Conservation (phyloP, 2,329 filamentous ascomycete species). For the Colletotrichum cereale region DNA sequence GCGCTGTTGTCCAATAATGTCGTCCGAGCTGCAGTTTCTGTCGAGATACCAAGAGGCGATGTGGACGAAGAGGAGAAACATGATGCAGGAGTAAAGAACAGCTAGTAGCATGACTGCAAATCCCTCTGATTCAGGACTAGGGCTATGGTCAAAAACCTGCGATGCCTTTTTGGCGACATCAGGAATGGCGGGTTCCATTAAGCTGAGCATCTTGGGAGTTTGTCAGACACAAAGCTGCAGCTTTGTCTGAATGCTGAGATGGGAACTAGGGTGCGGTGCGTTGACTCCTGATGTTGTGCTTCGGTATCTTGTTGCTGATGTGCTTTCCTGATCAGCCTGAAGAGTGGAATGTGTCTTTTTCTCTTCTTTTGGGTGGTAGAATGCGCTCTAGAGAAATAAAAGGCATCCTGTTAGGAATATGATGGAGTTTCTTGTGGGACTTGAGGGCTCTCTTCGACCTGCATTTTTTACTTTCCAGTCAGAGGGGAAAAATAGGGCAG, state of each 20-base stretch:
- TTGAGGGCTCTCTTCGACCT: background rate
- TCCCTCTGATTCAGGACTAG: background rate
- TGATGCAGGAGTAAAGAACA: background rate
- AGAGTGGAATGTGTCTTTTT: background rate
- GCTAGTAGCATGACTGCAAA: background rate
- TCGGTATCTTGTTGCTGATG: background rate
- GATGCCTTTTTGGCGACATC: background rate
- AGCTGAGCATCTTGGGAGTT: background rate
- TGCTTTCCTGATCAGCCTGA: background rate
- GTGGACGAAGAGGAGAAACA: background rate
- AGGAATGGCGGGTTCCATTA: background rate
- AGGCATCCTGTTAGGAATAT: background rate
- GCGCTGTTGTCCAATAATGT: background rate
- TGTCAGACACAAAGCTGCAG: background rate
- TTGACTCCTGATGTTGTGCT: background rate
- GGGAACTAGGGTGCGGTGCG: too few species aligned
- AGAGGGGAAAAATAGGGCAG: background rate
- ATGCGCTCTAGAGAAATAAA: background rate
- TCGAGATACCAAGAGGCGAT: background rate
- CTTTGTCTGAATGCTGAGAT: background rate
- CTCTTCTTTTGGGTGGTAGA: background rate
- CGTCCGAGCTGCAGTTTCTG: background rate
- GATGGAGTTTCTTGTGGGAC: fast-evolving
- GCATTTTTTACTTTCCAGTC: background rate
- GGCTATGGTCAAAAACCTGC: background rate